Base-by-base conservation (phyloP, 2,329 filamentous ascomycete species). In the Talaromyces sp. region DNA sequence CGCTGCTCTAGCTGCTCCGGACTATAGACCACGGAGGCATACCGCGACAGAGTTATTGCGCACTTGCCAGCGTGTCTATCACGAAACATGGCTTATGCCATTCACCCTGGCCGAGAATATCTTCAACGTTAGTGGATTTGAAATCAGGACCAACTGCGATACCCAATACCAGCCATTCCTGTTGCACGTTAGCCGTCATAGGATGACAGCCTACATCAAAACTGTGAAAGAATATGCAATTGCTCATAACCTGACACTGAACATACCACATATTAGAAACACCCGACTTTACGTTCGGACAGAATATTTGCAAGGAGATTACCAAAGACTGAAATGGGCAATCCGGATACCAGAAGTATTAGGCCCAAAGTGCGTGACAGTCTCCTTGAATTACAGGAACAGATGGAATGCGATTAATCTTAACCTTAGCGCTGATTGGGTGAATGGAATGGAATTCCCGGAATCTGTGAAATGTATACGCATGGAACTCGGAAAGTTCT, bases 1-100 rank as follows among this genome's bases (percentile, higher is more conserved):
- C n/a, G n/a, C n/a, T n/a, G n/a, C n/a, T n/a, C n/a, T n/a, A n/a
- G n/a, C n/a, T n/a, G n/a, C n/a, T n/a, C n/a, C n/a, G n/a, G 48
- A 52, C 48, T 52, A 28, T 19, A 52, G 31, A 25, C 48, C 48
- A 19, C 31, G 48, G 13, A n/a, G 48, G 10, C 21, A 7, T 1
- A 39, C 8, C 73, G 78, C 0, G 77, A 81, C 59, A 72, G 77
- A 2, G 78, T 81, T 60, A 80, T 77, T 70, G 79, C 76, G 75
- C 66, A 53, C 19, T 79, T 77, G 77, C 74, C 79, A 63, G 0
- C 45, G 0, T 70, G 78, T 56, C 37, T 64, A 8, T 67, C 67
- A 2, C 63, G 80, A 7, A 57, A 62, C 5, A 72, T 80, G 28
- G 63, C 67, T 0, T 8, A 52, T 52, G 48, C 33, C 48, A 52